These are phyloP conservation scores for Didymella arachidicola DNA, from an alignment of 2,329 filamentous ascomycete genomes.

Conservation along the genomic window DNA sequence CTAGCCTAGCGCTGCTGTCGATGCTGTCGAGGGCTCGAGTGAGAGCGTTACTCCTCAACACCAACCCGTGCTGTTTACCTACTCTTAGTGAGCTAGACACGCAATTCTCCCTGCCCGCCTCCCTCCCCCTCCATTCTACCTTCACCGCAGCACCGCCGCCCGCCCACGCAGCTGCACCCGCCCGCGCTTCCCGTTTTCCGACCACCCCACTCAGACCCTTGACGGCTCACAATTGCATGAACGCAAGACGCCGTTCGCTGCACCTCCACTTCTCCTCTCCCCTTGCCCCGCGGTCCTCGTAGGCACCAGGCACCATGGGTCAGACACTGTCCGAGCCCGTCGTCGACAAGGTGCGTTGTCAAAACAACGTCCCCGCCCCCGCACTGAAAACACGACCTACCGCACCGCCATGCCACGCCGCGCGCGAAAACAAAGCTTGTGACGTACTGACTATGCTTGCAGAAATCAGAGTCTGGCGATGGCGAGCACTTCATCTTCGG, in stretches of 20 bases:
- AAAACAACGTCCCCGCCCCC: conserved; percentile 12
- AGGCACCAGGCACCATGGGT: conserved; percentile 72
- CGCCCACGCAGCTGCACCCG: conserved; percentile 10
- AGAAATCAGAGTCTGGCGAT: conserved; percentile 89
- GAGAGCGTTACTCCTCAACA: conserved; percentile 26
- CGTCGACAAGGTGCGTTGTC: conserved; percentile 87
- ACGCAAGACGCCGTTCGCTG: conserved; percentile 32
- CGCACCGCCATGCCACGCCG: background rate
- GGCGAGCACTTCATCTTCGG: conserved; percentile 94
- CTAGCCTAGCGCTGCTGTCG: conserved; percentile 9
- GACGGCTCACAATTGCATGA: conserved; percentile 47
- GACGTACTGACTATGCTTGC: background rate
- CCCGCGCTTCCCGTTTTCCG: conserved; percentile 23
- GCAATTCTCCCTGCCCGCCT: conserved; percentile 26
- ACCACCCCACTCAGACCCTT: conserved; percentile 40
- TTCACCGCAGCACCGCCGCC: conserved; percentile 12
- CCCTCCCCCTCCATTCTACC: conserved; percentile 3
- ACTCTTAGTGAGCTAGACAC: conserved; percentile 30
- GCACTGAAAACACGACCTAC: conserved; percentile 4
- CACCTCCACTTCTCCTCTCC: conserved; percentile 32
- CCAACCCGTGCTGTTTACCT: conserved; percentile 28
- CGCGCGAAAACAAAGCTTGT: background rate
- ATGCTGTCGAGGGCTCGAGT: background rate
- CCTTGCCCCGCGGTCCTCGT: conserved; percentile 36
- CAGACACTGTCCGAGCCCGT: conserved; percentile 99